A percentile compares a stretch with the other conserved stretches of the same genome.
These are phyloP conservation scores for Triticum aestivum DNA, from an alignment of 176 grass and related monocot species.

Conservation along the genomic window IWGSC_CS_RefSeq_v2.1 NC_057814.1:44742841-44743340, in stretches of 20 bases:
- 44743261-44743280: not conserved
- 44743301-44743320: constrained; percentile 25
- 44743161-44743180: constrained; percentile 36
- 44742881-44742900: not conserved
- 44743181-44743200: constrained; percentile 52
- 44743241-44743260: not conserved
- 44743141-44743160: constrained; percentile 29
- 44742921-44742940: too few species aligned
- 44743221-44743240: not conserved
- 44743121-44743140: constrained; percentile 59
- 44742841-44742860: not conserved
- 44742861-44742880: not conserved
- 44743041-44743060: too few species aligned
- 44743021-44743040: too few species aligned
- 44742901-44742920: not conserved
- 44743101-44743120: constrained; percentile 67
- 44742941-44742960: too few species aligned
- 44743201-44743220: constrained; percentile 42
- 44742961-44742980: too few species aligned
- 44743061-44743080: constrained; percentile 75
- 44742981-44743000: too few species aligned
- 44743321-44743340: constrained; percentile 81
- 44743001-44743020: too few species aligned
- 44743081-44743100: constrained; percentile 83
- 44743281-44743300: constrained; percentile 19